These are phyloP conservation scores for Colletotrichum noveboracense DNA, from an alignment of 2,329 filamentous ascomycete species.

Conservation along the genomic window DNA sequence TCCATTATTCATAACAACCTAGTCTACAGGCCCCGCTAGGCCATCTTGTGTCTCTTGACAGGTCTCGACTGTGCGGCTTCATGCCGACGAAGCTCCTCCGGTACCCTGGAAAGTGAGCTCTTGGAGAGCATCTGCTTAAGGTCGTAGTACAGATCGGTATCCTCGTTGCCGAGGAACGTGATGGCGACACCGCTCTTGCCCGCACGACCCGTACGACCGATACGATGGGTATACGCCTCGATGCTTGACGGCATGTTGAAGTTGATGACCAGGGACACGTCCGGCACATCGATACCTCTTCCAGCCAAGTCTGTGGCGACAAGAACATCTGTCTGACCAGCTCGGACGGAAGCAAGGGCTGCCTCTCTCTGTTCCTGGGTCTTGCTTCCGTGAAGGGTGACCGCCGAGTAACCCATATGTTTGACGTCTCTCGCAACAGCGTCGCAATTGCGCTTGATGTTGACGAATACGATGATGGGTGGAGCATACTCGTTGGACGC, in stretches of 20 bases:
- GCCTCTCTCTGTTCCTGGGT: conserved; percentile 98
- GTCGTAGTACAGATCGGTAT: conserved; percentile 90
- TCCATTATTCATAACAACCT: conserved; percentile 7
- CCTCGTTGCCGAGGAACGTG: conserved; percentile 92
- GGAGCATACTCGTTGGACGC: conserved; percentile 78
- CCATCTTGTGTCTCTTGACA: conserved; percentile 27
- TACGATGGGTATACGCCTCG: conserved; percentile 94
- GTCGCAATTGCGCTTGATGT: conserved; percentile 99
- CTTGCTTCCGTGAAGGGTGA: conserved; percentile 94
- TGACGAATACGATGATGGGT: conserved; percentile 99
- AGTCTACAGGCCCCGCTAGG: conserved; percentile 15
- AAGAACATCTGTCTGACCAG: conserved; percentile 81
- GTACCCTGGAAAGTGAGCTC: conserved; percentile 84
- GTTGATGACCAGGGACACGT: conserved; percentile 93
- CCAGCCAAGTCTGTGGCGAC: conserved; percentile 96
- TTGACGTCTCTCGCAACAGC: conserved; percentile 94
- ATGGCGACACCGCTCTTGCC: conserved; percentile 96
- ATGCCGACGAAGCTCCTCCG: conserved; percentile 88
- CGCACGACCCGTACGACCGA: conserved; percentile 95
- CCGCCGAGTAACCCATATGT: conserved; percentile 86
- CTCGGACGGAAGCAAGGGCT: conserved; percentile 83
- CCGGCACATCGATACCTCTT: conserved; percentile 95
- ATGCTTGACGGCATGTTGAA: conserved; percentile 98
- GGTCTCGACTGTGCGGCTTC: conserved; percentile 90
- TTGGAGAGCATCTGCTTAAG: conserved; percentile 95